phyloP scores from a whole-genome alignment of 345 rosid species.

The Camelina sativa region DNA sequence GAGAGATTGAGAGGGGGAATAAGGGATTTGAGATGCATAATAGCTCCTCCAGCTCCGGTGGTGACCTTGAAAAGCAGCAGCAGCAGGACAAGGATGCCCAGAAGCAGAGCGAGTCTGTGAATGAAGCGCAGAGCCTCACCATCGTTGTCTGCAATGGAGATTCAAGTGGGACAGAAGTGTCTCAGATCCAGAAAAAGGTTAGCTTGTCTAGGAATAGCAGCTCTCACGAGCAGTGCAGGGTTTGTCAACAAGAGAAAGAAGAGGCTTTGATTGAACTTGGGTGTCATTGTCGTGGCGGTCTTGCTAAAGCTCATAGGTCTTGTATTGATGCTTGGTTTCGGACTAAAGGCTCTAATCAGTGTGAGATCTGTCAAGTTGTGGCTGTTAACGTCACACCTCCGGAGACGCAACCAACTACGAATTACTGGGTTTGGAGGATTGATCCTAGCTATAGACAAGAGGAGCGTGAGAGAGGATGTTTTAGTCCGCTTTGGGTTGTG shows the following conservation, averaged over 20 bases:
- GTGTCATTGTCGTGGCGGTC: conserved; percentile 86
- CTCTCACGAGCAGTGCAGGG: conserved; percentile 83
- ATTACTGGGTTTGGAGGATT: conserved; percentile 84
- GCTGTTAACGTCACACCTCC: conserved; percentile 79
- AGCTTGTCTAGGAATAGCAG: conserved; percentile 59
- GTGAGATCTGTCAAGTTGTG: conserved; percentile 84
- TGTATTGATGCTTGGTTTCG: conserved; percentile 91
- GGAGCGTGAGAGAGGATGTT: conserved; percentile 71
- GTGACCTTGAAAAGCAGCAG: conserved; percentile 62
- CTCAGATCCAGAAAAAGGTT: conserved; percentile 54
- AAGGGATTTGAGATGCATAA: conserved; percentile 49
- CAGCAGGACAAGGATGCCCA: conserved; percentile 23
- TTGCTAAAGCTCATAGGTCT: conserved; percentile 74
- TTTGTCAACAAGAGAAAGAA: conserved; percentile 91
- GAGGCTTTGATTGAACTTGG: conserved; percentile 82
- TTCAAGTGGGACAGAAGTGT: conserved; percentile 30
- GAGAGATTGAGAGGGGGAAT: neutral
- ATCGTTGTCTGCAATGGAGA: conserved; percentile 60
- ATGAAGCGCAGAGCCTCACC: conserved; percentile 40
- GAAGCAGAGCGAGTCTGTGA: conserved; percentile 29
- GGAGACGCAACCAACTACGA: conserved; percentile 64
- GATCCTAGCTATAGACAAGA: conserved; percentile 68
- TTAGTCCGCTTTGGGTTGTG: conserved; percentile 92
- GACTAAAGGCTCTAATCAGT: conserved; percentile 81
- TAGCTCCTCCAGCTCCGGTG: conserved; percentile 34